These are phyloP conservation scores for Ustilago lituana DNA, from an alignment of 1,284 basidiomycete genomes.

Conservation along the genomic window DNA sequence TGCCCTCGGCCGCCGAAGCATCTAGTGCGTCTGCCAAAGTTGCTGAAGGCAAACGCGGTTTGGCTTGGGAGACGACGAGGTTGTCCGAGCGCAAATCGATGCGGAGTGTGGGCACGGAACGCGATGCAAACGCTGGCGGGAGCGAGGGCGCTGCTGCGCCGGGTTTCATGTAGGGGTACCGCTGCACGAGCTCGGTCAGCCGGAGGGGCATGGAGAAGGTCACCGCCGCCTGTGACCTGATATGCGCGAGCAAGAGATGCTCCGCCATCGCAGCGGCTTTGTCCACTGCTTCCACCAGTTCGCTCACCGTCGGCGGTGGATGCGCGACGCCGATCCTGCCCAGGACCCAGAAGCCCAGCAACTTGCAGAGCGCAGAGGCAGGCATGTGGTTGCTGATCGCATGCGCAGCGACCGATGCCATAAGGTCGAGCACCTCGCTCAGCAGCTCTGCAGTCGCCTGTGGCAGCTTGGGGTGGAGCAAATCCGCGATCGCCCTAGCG, in stretches of 20 bases:
- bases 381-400: conserved; percentile 56
- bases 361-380: conserved; percentile 34
- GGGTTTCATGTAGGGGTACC: conserved; percentile 38
- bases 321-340: conserved; percentile 49
- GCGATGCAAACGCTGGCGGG: conserved; percentile 24
- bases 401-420: conserved; percentile 53
- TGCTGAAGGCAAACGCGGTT: conserved; percentile 29
- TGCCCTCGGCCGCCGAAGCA: conserved; percentile 19
- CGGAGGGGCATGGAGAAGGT: conserved; percentile 52
- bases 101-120: conserved; percentile 25
- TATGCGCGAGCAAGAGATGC: conserved; percentile 55
- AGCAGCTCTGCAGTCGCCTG: conserved; percentile 42
- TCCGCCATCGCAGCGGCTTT: conserved; percentile 31
- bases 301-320: conserved; percentile 43
- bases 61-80: conserved; percentile 33
- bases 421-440: conserved; percentile 45
- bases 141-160: conserved; percentile 19
- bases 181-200: conserved; percentile 48
- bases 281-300: conserved; percentile 14
- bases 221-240: conserved; percentile 46
- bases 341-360: conserved; percentile 56
- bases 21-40: conserved; percentile 47
- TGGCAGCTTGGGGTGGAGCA: conserved; percentile 43
- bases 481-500: conserved; percentile 34
- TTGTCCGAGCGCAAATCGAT: conserved; percentile 50